A percentile compares a stretch with the other conserved stretches of the same genome.
These are phyloP conservation scores for Persicaria maculosa DNA, from an alignment of 148 eudicot genomes.

Conservation along the genomic window DNA sequence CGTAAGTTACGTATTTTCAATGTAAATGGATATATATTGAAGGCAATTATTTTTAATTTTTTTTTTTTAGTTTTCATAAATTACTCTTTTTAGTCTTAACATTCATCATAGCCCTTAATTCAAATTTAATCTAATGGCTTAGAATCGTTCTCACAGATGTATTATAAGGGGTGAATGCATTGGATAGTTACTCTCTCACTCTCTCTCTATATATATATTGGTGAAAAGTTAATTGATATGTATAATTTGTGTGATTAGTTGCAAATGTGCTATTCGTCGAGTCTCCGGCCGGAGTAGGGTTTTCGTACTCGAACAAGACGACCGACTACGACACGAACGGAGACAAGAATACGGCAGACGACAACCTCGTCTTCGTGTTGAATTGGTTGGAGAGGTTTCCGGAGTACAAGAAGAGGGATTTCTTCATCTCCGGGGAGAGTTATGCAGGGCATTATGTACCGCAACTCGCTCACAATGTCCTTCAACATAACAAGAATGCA, in stretches of 20 bases:
- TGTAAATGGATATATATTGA: too few relatives aligned
- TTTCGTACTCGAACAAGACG: constrained; percentile 63
- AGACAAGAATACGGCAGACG: constrained; percentile 48
- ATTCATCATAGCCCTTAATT: too few relatives aligned
- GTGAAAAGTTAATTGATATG: neutral
- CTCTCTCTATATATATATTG: too few relatives aligned
- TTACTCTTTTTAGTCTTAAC: too few relatives aligned
- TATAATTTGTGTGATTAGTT: constrained; percentile 23
- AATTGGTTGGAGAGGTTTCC: constrained; percentile 81
- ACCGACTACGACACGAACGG: constrained; percentile 38
- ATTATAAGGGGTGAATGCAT: too few relatives aligned
- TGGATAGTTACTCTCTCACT: too few relatives aligned
- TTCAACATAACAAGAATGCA: constrained; percentile 35
- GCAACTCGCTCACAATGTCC: constrained; percentile 62
- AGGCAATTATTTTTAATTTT: too few relatives aligned
- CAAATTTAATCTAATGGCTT: too few relatives aligned
- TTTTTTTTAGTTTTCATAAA: too few relatives aligned
- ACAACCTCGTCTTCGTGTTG: constrained; percentile 47
- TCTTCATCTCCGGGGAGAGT: constrained; percentile 71
- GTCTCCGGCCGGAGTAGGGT: constrained; percentile 82
- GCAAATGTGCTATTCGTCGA: constrained; percentile 80
- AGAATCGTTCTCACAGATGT: too few relatives aligned
- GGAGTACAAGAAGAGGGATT: constrained; percentile 51
- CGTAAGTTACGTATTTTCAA: too few relatives aligned
- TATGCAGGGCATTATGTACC: constrained; percentile 85